Evolutionary conservation across 2,329 filamentous ascomycete genomes (phyloP), one percentile per base, ranked within the genome.

Genomic region (Dactylellina drechsleri): DNA sequence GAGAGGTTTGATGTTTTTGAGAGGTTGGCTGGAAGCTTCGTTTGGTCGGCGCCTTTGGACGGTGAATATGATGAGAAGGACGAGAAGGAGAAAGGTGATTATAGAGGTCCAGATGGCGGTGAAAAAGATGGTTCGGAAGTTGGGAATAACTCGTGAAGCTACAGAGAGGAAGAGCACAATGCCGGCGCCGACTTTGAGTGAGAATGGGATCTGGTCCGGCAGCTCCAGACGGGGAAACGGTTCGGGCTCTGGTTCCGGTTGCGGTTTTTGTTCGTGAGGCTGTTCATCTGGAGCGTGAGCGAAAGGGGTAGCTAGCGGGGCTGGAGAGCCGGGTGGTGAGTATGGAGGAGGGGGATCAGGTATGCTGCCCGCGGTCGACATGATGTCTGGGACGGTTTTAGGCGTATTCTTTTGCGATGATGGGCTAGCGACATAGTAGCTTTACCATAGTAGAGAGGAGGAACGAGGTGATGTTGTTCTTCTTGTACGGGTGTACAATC

Each of bases 1-100:
- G 10, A 79, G 65, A 5, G 78, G 77, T 20, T 76, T 78, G 28
- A 79, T 78, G 15, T 77, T 75, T 41, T 75, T 77, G 5, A 79
- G 53, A 15, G 77, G 71, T 26, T 75, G 71, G 10, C 58, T 68
- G 23, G 64, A 58, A 18, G 64, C n/a, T 65, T 75, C 71, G 49
- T 56, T 75, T 57, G 71, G 64, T 41, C 71, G 64, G 20, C 64
- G 58, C 53, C 49, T 57, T 23, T 60, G 52, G 16, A 61, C 20
- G 4, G 71, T 75, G 45, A 75, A 59, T 36, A 68, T 10, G 1
- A 62, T 16, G 15, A 75, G 26, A 16, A 68, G 31, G 5, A 60
- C 45, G 8, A 64, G n/a, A 8, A 68, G 31, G 15, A 75, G 5
- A 10, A 60, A 65, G 31, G 71, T 75, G 59, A 68, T 75, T 59